These are phyloP conservation scores for Diaporthe vaccinii DNA, from an alignment of 2,329 filamentous ascomycete species.

Conservation along the genomic window DNA sequence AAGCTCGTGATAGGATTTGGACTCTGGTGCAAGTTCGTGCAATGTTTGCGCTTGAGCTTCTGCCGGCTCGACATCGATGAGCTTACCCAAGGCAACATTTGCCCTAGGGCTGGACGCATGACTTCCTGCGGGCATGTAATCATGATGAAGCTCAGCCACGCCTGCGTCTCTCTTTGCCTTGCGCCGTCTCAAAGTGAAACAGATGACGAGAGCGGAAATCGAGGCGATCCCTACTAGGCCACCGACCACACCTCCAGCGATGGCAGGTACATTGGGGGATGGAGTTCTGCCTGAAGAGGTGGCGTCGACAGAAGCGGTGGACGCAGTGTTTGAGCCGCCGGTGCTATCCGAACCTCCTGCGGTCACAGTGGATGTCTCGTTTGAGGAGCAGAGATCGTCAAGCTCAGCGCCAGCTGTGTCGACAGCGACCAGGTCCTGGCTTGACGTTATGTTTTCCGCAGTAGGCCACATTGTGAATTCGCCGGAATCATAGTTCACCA, in stretches of 20 bases:
- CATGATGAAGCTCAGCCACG: background rate
- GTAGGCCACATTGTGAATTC: constrained; percentile 35
- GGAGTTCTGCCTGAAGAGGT: background rate
- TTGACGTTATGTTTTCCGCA: constrained; percentile 6
- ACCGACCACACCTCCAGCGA: background rate
- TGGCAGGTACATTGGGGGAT: background rate
- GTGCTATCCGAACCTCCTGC: background rate
- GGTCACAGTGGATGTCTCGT: background rate
- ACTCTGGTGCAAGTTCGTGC: background rate
- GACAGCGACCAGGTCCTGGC: constrained; percentile 34
- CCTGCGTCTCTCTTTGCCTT: constrained; percentile 1
- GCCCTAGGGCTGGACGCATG: background rate
- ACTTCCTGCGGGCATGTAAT: background rate
- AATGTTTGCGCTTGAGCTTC: background rate
- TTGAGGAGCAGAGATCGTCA: background rate
- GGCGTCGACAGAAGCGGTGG: background rate
- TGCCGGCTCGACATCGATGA: background rate
- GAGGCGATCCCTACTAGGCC: background rate
- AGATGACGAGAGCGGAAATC: background rate
- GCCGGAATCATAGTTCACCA: constrained; percentile 27
- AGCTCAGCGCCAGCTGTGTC: background rate
- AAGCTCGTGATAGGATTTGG: background rate
- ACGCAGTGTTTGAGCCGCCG: background rate
- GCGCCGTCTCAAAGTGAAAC: background rate
- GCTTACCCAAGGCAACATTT: background rate